Evolutionary conservation across 768 basidiomycete species (phyloP).

Genomic region (Sporobolomyces pararoseus): DNA sequence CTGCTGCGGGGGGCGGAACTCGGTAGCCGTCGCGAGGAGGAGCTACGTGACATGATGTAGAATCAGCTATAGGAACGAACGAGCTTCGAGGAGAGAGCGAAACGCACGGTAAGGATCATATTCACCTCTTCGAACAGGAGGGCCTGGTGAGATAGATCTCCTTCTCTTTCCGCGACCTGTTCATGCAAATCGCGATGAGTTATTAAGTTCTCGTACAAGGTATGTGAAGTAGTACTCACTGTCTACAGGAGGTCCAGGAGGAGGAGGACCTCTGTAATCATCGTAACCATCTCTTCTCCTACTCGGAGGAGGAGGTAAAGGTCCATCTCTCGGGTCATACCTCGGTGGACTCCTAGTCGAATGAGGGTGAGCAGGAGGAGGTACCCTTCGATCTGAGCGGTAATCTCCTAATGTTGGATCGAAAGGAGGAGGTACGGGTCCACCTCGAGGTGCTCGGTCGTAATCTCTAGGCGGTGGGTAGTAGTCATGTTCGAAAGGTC

Average conservation of each 20-base stretch:
- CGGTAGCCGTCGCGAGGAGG: not conserved
- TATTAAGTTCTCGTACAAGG: not conserved
- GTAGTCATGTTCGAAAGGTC: not conserved
- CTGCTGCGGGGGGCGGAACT: not conserved
- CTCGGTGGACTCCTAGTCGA: not conserved
- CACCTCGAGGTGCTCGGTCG: not conserved
- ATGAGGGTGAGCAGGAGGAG: not conserved
- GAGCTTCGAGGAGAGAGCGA: not conserved
- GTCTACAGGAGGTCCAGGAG: not conserved
- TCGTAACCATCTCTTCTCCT: not conserved
- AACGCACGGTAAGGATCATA: constrained; percentile 10
- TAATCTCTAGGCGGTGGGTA: not conserved
- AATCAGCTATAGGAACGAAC: no score
- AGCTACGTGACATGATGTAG: no score
- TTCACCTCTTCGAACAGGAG: not conserved
- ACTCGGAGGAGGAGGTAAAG: not conserved
- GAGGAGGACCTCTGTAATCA: not conserved
- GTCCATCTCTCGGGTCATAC: not conserved
- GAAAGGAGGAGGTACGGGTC: constrained; percentile 1
- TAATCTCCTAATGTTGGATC: not conserved
- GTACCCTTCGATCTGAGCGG: not conserved
- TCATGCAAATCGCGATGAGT: not conserved
- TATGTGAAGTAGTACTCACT: not conserved
- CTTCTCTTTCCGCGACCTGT: constrained; percentile 15
- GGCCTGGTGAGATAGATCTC: constrained; percentile 14